Percentiles rank a stretch among this genome's conserved stretches.
phyloP scores from a whole-genome alignment of 106 monocot genomes.

The Amphibolis antarctica region DNA sequence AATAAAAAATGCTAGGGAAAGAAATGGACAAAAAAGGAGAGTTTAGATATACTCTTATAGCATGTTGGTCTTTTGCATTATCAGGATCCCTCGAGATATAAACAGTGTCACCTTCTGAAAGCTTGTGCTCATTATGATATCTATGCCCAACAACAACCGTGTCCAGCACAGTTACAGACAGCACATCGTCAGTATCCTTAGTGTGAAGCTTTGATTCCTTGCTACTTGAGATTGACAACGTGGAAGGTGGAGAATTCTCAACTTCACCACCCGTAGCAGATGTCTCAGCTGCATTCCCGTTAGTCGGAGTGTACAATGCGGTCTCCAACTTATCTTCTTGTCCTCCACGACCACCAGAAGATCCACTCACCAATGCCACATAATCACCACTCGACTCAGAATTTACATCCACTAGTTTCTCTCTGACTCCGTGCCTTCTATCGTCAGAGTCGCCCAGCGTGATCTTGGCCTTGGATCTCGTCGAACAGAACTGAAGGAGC shows the following conservation, averaged over 20 bases:
- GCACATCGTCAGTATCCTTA: conserved; percentile 9
- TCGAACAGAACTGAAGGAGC: conserved; percentile 42
- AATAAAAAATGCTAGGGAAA: not conserved
- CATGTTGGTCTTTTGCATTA: conserved; percentile 69
- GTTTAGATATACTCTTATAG: conserved; percentile 53
- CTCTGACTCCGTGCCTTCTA: not conserved
- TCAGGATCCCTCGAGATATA: conserved; percentile 47
- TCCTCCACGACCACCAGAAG: conserved; percentile 4
- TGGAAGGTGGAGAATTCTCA: not conserved
- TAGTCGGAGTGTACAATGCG: conserved; percentile 3
- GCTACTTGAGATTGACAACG: not conserved
- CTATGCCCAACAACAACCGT: conserved; percentile 76
- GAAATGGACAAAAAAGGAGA: not conserved
- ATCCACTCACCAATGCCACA: not conserved
- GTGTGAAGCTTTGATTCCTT: conserved; percentile 8
- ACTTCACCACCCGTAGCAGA: conserved; percentile 2
- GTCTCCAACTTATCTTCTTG: conserved; percentile 4
- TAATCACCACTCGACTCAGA: conserved; percentile 5
- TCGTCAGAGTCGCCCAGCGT: conserved; percentile 5
- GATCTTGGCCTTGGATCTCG: conserved; percentile 9
- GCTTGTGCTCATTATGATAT: conserved; percentile 39
- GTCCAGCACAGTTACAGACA: conserved; percentile 23
- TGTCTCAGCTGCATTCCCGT: conserved; percentile 1
- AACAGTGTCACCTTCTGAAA: conserved; percentile 36
- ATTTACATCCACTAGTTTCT: not conserved